Evolutionary conservation across 768 basidiomycete genomes (phyloP).

Genomic region (Russula sp.): DNA sequence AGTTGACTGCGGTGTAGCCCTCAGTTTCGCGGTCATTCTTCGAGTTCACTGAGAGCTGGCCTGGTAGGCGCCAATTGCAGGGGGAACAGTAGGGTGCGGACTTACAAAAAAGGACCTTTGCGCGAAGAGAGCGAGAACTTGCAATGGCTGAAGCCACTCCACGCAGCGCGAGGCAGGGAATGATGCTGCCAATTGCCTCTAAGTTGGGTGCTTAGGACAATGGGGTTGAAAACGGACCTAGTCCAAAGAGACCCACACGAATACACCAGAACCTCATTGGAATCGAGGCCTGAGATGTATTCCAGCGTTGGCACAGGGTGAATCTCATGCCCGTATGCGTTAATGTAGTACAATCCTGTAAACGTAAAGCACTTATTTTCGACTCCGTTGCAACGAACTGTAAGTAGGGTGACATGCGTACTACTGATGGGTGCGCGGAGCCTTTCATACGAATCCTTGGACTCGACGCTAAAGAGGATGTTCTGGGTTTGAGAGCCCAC

Average conservation of each 20-base stretch:
- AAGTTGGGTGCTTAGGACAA: background rate
- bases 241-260: constrained; percentile 96
- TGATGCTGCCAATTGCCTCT: constrained; percentile 46
- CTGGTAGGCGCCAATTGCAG: background rate
- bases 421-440: constrained; percentile 58
- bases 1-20: constrained; percentile 78
- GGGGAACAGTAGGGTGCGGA: constrained; percentile 16
- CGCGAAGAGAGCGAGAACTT: constrained; percentile 58
- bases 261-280: constrained; percentile 71
- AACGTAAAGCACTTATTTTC: background rate
- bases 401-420: constrained; percentile 27
- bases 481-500: constrained; percentile 49
- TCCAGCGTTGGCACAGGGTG: constrained; percentile 83
- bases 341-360: constrained; percentile 80
- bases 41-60: constrained; percentile 58
- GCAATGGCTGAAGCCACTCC: constrained; percentile 78
- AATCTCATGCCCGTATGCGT: constrained; percentile 88
- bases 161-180: constrained; percentile 84
- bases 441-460: constrained; percentile 49
- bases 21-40: constrained; percentile 88
- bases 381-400: background rate
- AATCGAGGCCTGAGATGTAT: constrained; percentile 55
- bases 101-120: constrained; percentile 83
- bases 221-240: constrained; percentile 41
- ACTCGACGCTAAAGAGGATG: constrained; percentile 54